A percentile compares a stretch with the other conserved stretches of the same genome.
phyloP scores from a whole-genome alignment of 2,329 filamentous ascomycete genomes.

The Penicillium concentricum region DNA sequence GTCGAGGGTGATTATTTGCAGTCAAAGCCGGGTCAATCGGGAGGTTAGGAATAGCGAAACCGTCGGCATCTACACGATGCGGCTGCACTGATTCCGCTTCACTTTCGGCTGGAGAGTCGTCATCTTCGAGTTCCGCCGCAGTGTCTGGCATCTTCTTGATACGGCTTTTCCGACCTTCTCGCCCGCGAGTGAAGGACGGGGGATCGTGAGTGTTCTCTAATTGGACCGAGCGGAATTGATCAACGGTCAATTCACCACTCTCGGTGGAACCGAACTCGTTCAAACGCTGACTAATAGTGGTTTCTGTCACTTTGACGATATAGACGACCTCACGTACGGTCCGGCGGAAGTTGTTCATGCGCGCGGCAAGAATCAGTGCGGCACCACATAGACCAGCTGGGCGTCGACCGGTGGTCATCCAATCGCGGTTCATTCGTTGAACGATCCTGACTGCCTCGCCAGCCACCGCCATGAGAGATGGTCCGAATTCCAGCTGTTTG shows the following conservation, averaged over 20 bases:
- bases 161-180: conserved; percentile 57
- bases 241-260: conserved; percentile 79
- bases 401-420: conserved; percentile 93
- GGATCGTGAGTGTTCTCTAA: conserved; percentile 73
- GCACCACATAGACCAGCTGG: conserved; percentile 94
- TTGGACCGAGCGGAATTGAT: conserved; percentile 65
- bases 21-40: conserved; percentile 47
- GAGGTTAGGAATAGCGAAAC: conserved; percentile 62
- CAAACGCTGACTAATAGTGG: conserved; percentile 86
- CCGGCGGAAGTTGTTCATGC: conserved; percentile 96
- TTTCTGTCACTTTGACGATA: conserved; percentile 92
- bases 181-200: conserved; percentile 66
- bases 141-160: conserved; percentile 36
- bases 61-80: conserved; percentile 61
- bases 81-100: conserved; percentile 26
- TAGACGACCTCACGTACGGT: conserved; percentile 96
- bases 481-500: conserved; percentile 84
- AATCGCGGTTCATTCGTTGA: conserved; percentile 91
- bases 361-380: conserved; percentile 87
- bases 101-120: conserved; percentile 35
- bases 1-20: conserved; percentile 19
- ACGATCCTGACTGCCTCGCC: conserved; percentile 85
- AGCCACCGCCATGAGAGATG: conserved; percentile 77
- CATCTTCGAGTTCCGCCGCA: conserved; percentile 46
- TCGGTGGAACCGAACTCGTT: conserved; percentile 89